Evolutionary conservation across 2,329 filamentous ascomycete species (phyloP).

Genomic region (Curvularia lunata): DNA sequence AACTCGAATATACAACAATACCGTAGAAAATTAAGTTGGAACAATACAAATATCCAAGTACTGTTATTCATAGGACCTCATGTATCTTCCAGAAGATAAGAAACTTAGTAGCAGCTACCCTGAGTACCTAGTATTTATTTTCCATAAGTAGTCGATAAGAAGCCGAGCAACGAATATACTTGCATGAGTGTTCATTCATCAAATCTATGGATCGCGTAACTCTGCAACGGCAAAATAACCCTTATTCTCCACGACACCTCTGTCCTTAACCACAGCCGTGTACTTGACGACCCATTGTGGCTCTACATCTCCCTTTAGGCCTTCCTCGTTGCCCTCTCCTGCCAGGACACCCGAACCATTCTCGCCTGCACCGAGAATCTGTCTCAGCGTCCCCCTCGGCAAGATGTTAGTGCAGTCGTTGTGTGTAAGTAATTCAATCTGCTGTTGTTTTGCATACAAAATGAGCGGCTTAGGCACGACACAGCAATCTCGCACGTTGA

Average conservation of each 20-base stretch:
- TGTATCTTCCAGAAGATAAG: too few relatives aligned
- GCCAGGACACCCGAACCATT: constrained; percentile 79
- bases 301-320: constrained; percentile 76
- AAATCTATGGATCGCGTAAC: constrained; percentile 47
- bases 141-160: background rate
- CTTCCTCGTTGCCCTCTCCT: constrained; percentile 59
- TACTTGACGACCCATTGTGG: constrained; percentile 98
- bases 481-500: constrained; percentile 95
- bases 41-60: background rate
- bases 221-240: constrained; percentile 93
- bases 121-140: background rate
- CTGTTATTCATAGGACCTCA: too few relatives aligned
- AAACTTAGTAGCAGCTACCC: background rate
- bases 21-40: background rate
- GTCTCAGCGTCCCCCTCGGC: constrained; percentile 80
- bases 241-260: constrained; percentile 97
- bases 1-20: background rate
- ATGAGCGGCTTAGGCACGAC: constrained; percentile 89
- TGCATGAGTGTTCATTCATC: background rate
- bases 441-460: constrained; percentile 79
- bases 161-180: background rate
- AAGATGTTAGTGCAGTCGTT: constrained; percentile 93
- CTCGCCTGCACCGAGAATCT: constrained; percentile 76
- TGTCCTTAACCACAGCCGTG: constrained; percentile 89
- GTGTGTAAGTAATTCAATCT: constrained; percentile 89